Percentiles rank a stretch among this genome's conserved stretches.
Conservation (phyloP, 441 rosid genomes). For the Erodium moschatum region DNA sequence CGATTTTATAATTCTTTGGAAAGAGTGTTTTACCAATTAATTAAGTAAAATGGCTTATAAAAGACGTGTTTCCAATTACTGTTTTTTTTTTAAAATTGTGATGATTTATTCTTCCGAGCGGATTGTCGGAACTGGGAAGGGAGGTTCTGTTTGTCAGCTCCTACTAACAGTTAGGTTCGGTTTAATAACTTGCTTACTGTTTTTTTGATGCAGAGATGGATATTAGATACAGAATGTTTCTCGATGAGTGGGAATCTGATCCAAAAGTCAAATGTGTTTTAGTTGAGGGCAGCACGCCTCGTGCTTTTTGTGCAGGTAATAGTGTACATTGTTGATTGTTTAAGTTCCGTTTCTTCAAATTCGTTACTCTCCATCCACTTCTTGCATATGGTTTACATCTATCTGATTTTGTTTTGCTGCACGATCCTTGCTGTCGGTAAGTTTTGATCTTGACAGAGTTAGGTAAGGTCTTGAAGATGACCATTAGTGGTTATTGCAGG, state of each 20-base stretch:
- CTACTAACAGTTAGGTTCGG: background rate
- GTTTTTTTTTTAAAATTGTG: background rate
- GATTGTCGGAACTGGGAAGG: background rate
- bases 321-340: no score
- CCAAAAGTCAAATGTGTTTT: constrained; percentile 69
- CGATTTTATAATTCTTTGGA: no score
- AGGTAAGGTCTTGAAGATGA: constrained; percentile 30
- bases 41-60: no score
- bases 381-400: background rate
- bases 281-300: constrained; percentile 63
- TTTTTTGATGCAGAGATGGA: constrained; percentile 56
- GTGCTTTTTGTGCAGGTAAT: constrained; percentile 76
- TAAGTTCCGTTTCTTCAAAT: background rate
- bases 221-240: constrained; percentile 48
- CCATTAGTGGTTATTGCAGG: constrained; percentile 17
- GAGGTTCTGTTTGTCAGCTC: background rate
- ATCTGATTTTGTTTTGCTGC: background rate
- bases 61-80: no score
- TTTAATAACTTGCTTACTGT: background rate
- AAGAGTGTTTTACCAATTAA: background rate
- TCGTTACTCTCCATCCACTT: background rate
- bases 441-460: background rate
- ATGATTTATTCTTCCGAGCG: background rate
- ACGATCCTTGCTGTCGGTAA: background rate
- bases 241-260: constrained; percentile 85